A percentile compares a stretch with the other conserved stretches of the same genome.
Conservation (phyloP, 768 basidiomycete genomes). For the Dacryopinax primogenitus region DNA sequence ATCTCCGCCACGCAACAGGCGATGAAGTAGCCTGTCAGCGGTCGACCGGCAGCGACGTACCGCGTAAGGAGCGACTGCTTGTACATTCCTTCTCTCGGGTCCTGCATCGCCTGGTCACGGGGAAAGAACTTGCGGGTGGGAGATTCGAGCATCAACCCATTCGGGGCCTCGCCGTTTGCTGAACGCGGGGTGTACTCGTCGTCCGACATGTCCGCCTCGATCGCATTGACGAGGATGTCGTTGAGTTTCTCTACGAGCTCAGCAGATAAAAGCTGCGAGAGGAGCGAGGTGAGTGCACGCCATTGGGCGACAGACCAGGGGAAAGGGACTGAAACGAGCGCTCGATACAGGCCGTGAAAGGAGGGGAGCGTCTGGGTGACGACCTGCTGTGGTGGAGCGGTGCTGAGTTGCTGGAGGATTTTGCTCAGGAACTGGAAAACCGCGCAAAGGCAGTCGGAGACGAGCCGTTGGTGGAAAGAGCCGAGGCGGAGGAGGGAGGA, state of each 20-base stretch:
- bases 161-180: constrained; percentile 28
- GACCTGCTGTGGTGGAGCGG: constrained; percentile 46
- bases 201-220: constrained; percentile 29
- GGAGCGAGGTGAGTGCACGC: constrained; percentile 39
- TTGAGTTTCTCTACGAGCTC: constrained; percentile 61
- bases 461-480: constrained; percentile 38
- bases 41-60: constrained; percentile 61
- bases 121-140: not conserved
- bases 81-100: not conserved
- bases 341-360: constrained; percentile 76
- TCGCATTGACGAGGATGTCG: constrained; percentile 49
- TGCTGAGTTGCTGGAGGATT: constrained; percentile 44
- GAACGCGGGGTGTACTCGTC: constrained; percentile 16
- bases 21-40: constrained; percentile 74
- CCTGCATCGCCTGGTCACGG: not conserved
- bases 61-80: constrained; percentile 35
- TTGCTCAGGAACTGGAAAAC: constrained; percentile 49
- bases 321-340: constrained; percentile 65
- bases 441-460: constrained; percentile 40
- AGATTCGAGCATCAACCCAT: constrained; percentile 31
- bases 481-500: constrained; percentile 62
- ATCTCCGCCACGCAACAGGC: constrained; percentile 82
- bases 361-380: constrained; percentile 67
- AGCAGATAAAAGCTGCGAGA: constrained; percentile 51
- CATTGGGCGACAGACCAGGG: constrained; percentile 60